Evolutionary conservation across 1,139 yeast species (phyloP), one percentile per base, ranked within the genome.

Genomic region (Groenewaldozyma auringiensis): DNA sequence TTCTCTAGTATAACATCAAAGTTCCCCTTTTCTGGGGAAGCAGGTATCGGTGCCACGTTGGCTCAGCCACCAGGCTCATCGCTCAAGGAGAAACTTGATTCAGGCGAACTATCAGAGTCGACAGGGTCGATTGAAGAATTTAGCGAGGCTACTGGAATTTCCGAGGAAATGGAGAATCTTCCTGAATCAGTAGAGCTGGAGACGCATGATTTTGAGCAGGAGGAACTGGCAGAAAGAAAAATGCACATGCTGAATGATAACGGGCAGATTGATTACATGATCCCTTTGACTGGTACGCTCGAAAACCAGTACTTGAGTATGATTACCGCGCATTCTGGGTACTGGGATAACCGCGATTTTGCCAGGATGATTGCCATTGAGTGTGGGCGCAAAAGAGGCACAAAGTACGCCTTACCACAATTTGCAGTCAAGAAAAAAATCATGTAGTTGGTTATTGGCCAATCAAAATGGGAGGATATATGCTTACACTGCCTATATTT

Each of bases 291-390:
- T 1, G 63, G 63, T 3, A 52, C 65, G 33, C 55, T 67, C 9
- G 68, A 67, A 36, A 67, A 65, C 53, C 73, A 69, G 53, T 68
- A 68, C 43, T 48, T 69, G 22, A 58, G 65, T 45, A 67, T 69
- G 63, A 54, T 69, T 33, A 66, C 70, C 1, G 73, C 73, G 2
- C 73, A 69, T 48, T 62, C 66, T 18, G 64, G 66, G 16, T 69
- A 69, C 57, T 69, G 73, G 73, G 65, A 65, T 21, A 64, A 62
- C 41, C 55, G 52, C 29, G 73, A 69, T 35, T 62, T 69, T 52
- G 73, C 73, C 2, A 57, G 70, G 32, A 49, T 69, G 50, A 61
- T 69, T 0, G 71, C 68, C 2, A 50, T 66, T 9, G 73, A 69
- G 47, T 64, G 70, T 47, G 62, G 65, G 4, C 53, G 72, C 3